These are phyloP conservation scores for Ogataea parapolymorpha DNA, from an alignment of 805 yeast species.

Conservation along the genomic window DNA sequence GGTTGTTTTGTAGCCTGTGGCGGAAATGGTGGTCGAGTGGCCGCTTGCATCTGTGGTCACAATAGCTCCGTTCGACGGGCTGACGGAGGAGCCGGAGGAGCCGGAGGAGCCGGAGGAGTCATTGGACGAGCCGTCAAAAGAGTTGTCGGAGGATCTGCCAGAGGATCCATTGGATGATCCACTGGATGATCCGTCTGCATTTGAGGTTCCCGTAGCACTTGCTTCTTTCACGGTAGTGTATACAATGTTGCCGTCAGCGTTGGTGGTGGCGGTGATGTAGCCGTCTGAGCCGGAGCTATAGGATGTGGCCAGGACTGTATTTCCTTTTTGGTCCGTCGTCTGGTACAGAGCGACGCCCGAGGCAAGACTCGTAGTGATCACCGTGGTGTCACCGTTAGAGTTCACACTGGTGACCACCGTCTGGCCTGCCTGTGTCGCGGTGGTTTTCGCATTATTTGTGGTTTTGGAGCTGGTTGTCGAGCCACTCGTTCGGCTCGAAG, in stretches of 20 bases:
- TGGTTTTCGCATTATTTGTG: not conserved
- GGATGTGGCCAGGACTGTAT: constrained; percentile 2
- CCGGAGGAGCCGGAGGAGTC: too few species aligned
- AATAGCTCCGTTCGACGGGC: not conserved
- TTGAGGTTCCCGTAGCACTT: too few species aligned
- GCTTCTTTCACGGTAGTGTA: not conserved
- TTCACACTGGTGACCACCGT: constrained; percentile 1
- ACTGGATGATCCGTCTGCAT: too few species aligned
- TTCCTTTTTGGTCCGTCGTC: constrained; percentile 1
- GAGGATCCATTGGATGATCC: too few species aligned
- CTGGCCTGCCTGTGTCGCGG: not conserved
- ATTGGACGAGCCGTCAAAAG: too few species aligned
- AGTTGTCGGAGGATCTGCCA: too few species aligned
- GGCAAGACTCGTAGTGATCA: constrained; percentile 3
- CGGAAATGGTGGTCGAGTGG: not conserved
- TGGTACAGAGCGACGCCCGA: constrained; percentile 1
- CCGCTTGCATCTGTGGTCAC: not conserved
- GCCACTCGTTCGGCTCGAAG: not conserved
- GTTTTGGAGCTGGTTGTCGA: not conserved
- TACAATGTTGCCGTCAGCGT: not conserved
- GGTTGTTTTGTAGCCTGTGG: constrained; percentile 1
- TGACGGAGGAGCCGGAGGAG: not conserved
- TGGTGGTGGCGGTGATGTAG: constrained; percentile 1
- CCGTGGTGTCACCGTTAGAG: not conserved
- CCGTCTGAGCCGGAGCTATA: not conserved